Conservation (phyloP, 192 early-diverging fungal species). For the Coemansia sp. region DNA sequence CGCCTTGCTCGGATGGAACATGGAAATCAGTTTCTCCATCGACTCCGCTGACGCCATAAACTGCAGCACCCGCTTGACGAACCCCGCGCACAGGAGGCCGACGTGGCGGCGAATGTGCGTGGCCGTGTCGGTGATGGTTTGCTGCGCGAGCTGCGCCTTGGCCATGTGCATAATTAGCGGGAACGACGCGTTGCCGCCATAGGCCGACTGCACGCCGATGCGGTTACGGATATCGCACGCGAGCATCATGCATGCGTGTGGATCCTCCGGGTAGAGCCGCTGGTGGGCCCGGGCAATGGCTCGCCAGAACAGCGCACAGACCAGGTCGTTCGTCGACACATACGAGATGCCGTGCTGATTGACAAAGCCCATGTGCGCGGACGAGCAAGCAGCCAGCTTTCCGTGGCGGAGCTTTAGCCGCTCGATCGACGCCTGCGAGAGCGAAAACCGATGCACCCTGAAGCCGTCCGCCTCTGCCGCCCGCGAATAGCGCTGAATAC, state of each 20-base stretch:
- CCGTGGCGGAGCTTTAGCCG: slow-evolving; percentile 20
- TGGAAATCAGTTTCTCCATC: slow-evolving; percentile 9
- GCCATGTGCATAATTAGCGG: slow-evolving; percentile 25
- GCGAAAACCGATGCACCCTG: slow-evolving; percentile 6
- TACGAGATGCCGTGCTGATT: slow-evolving; percentile 4
- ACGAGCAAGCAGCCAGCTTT: slow-evolving; percentile 2
- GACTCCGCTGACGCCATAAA: slow-evolving; percentile 12
- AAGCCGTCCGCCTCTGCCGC: not conserved
- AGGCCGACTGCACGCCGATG: slow-evolving; percentile 11
- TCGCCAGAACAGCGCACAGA: slow-evolving; percentile 32
- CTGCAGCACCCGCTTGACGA: slow-evolving; percentile 4
- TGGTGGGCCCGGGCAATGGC: slow-evolving; percentile 31
- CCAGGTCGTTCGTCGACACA: slow-evolving; percentile 35
- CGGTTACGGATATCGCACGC: slow-evolving; percentile 37
- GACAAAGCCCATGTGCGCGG: not conserved
- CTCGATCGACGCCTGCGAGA: not conserved
- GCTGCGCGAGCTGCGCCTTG: slow-evolving; percentile 7
- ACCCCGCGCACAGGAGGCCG: slow-evolving; percentile 1
- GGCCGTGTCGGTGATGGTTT: slow-evolving; percentile 30
- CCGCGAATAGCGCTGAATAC: not conserved
- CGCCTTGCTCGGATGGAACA: slow-evolving; percentile 22
- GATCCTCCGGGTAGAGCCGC: slow-evolving; percentile 8
- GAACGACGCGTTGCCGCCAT: slow-evolving; percentile 37
- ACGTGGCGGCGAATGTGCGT: slow-evolving; percentile 22
- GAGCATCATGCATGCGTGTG: slow-evolving; percentile 30